Evolutionary conservation across 2,329 filamentous ascomycete genomes (phyloP).

Genomic region (Akanthomyces dipterigenus): DNA sequence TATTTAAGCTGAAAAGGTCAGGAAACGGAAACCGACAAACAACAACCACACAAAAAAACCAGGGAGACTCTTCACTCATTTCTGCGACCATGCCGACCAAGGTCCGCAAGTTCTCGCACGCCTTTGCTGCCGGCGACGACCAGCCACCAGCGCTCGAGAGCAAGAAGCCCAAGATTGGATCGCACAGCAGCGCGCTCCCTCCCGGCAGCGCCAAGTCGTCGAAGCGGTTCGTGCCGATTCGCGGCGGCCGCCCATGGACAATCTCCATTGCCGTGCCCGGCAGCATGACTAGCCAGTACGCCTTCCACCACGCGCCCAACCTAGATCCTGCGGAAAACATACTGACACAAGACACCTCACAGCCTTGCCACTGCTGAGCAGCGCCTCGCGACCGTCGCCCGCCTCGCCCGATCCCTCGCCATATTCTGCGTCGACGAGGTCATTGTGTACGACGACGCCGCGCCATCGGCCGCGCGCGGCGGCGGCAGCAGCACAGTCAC

Average conservation of each 20-base stretch:
- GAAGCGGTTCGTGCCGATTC: not conserved
- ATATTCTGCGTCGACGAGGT: slow-evolving; percentile 83
- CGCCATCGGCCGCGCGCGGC: slow-evolving; percentile 34
- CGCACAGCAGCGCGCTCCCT: not conserved
- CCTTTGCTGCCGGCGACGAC: not conserved
- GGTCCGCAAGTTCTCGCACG: not conserved
- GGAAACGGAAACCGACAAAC: too few species aligned
- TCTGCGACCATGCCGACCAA: not conserved
- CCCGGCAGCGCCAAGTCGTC: not conserved
- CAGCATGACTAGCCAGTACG: slow-evolving; percentile 68
- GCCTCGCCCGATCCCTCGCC: slow-evolving; percentile 72
- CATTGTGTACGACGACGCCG: slow-evolving; percentile 76
- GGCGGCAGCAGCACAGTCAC: slow-evolving; percentile 38
- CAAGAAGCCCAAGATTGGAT: slow-evolving; percentile 8
- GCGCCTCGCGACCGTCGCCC: slow-evolving; percentile 64
- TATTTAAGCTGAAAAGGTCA: not conserved
- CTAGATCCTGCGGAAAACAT: not conserved
- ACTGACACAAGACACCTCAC: slow-evolving; percentile 1
- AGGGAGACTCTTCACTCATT: not conserved
- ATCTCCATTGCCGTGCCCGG: slow-evolving; percentile 48
- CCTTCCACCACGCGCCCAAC: slow-evolving; percentile 1
- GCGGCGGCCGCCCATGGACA: slow-evolving; percentile 9
- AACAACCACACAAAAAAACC: too few species aligned
- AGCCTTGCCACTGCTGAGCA: slow-evolving; percentile 69
- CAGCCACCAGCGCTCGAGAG: not conserved